phyloP scores from a whole-genome alignment of 1,139 yeast species.

The Neolecta irregularis region DNA sequence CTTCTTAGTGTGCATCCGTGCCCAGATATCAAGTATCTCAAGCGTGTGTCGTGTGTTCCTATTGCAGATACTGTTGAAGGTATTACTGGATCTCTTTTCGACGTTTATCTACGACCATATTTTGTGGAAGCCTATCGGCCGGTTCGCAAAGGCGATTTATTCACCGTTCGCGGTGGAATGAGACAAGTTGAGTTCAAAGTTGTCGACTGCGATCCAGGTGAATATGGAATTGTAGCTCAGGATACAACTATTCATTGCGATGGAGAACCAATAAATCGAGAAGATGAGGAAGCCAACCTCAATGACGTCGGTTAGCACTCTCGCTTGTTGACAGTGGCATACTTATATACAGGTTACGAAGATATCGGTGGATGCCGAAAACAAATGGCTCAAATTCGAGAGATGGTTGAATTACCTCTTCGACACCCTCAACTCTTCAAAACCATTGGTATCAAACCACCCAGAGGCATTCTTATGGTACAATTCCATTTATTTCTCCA shows the following conservation, averaged over 20 bases:
- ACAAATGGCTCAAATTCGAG: constrained; percentile 97
- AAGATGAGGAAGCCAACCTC: constrained; percentile 91
- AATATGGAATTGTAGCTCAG: constrained; percentile 94
- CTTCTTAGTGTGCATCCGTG: constrained; percentile 83
- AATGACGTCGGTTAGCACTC: too few relatives aligned
- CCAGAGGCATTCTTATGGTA: constrained; percentile 92
- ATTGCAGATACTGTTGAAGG: constrained; percentile 98
- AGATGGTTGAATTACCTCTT: constrained; percentile 86
- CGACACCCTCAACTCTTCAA: constrained; percentile 96
- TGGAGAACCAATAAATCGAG: constrained; percentile 98
- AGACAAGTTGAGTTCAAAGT: constrained; percentile 97
- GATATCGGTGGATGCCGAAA: constrained; percentile 98
- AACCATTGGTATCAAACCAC: constrained; percentile 94
- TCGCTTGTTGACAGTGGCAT: too few relatives aligned
- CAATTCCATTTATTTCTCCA: too few relatives aligned
- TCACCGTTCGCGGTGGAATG: constrained; percentile 97
- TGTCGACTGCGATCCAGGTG: constrained; percentile 95
- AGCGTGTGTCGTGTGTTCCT: constrained; percentile 83
- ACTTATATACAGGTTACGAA: too few relatives aligned
- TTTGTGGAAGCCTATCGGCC: constrained; percentile 99
- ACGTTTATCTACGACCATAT: constrained; percentile 91
- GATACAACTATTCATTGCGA: constrained; percentile 97
- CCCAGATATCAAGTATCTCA: constrained; percentile 83
- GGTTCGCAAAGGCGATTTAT: constrained; percentile 91
- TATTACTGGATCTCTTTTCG: constrained; percentile 91